Conservation (phyloP, 164 flowering plant genomes). For the Magnolia kwangsiensis region DNA sequence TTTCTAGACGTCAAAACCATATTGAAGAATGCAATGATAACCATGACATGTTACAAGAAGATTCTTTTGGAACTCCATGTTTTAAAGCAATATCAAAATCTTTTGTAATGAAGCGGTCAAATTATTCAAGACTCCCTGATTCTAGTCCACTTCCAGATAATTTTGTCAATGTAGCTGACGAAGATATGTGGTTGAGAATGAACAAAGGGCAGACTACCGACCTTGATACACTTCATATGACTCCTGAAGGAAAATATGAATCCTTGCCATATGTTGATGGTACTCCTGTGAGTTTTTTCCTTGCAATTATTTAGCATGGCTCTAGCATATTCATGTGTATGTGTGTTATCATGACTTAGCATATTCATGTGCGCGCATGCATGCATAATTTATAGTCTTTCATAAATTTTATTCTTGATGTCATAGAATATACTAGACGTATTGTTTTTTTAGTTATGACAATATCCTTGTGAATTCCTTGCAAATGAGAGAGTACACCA, state of each 20-base stretch:
- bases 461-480: not conserved
- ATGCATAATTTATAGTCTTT: no score
- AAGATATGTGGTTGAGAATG: conserved; percentile 87
- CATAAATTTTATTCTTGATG: not conserved
- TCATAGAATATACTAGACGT: not conserved
- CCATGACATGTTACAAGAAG: conserved; percentile 31
- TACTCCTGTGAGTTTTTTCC: conserved; percentile 48
- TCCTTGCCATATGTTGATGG: conserved; percentile 50
- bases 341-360: no score
- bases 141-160: conserved; percentile 80
- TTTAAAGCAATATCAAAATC: conserved; percentile 52
- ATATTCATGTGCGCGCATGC: no score
- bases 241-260: conserved; percentile 65
- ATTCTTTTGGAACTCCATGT: conserved; percentile 62
- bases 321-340: not conserved
- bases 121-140: conserved; percentile 49
- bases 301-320: not conserved
- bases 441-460: not conserved
- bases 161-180: conserved; percentile 75
- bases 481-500: not conserved
- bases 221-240: conserved; percentile 68
- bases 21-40: conserved; percentile 38
- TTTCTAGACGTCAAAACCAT: conserved; percentile 25
- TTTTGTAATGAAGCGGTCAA: conserved; percentile 69
- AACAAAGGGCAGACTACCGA: conserved; percentile 81